Conservation (phyloP, 768 basidiomycete genomes). For the Lentinus tigrinus region DNA sequence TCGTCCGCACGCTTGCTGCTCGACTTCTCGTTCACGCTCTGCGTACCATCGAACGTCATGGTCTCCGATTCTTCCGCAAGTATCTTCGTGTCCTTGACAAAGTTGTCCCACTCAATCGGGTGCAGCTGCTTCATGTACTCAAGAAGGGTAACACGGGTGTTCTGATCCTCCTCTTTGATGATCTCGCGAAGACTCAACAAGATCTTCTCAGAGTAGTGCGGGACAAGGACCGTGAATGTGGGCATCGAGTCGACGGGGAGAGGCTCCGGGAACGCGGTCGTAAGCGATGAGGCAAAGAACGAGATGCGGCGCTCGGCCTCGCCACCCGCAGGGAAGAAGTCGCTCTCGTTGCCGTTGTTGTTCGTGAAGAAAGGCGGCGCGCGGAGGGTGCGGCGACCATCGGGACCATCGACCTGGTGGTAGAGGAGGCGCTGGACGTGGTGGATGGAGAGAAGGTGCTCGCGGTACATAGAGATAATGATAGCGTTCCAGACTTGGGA, state of each 20-base stretch:
- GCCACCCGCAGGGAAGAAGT: slow-evolving; percentile 91
- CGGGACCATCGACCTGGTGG: slow-evolving; percentile 90
- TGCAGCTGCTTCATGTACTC: slow-evolving; percentile 99
- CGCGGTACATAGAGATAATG: slow-evolving; percentile 99
- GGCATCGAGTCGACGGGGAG: slow-evolving; percentile 98
- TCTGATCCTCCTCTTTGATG: slow-evolving; percentile 96
- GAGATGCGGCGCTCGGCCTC: slow-evolving; percentile 98
- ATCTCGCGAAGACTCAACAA: slow-evolving; percentile 95
- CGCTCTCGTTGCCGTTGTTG: slow-evolving; percentile 72
- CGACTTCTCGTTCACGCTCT: slow-evolving; percentile 69
- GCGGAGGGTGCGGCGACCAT: slow-evolving; percentile 88
- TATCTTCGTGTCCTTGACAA: slow-evolving; percentile 99
- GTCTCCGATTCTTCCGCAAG: slow-evolving; percentile 81
- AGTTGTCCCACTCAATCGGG: slow-evolving; percentile 99
- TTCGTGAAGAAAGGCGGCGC: slow-evolving; percentile 98
- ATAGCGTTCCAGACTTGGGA: slow-evolving; percentile 99
- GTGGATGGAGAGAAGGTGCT: slow-evolving; percentile 95
- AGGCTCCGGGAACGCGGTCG: slow-evolving; percentile 92
- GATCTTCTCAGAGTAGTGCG: slow-evolving; percentile 99
- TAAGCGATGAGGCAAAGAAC: slow-evolving; percentile 97
- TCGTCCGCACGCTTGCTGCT: slow-evolving; percentile 71
- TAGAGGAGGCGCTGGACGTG: slow-evolving; percentile 97
- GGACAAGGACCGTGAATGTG: slow-evolving; percentile 98
- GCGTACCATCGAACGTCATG: slow-evolving; percentile 47
- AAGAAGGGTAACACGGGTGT: slow-evolving; percentile 92